These are phyloP conservation scores for Candida xiaguanensis DNA, from an alignment of 805 yeast species.

Conservation along the genomic window DNA sequence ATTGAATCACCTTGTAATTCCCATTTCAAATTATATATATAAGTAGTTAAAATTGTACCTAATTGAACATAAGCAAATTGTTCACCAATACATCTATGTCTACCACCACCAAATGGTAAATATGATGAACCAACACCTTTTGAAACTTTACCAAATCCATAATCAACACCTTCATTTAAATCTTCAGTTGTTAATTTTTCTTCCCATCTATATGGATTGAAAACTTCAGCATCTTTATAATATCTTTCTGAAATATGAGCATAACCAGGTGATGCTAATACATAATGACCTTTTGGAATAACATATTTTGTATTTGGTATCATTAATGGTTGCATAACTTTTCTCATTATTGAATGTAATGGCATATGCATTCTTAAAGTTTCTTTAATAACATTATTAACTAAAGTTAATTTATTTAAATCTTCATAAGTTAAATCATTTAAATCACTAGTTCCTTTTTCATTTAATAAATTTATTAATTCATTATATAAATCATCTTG, in stretches of 20 bases:
- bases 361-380: slow-evolving; percentile 96
- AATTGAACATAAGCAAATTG: slow-evolving; percentile 95
- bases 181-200: slow-evolving; percentile 19
- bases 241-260: slow-evolving; percentile 71
- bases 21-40: slow-evolving; percentile 77
- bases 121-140: slow-evolving; percentile 96
- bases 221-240: slow-evolving; percentile 72
- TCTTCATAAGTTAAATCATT: slow-evolving; percentile 75
- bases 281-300: slow-evolving; percentile 86
- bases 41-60: slow-evolving; percentile 76
- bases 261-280: slow-evolving; percentile 91
- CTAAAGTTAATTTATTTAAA: slow-evolving; percentile 74
- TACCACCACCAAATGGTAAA: slow-evolving; percentile 98
- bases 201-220: slow-evolving; percentile 87
- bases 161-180: slow-evolving; percentile 53
- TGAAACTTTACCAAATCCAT: slow-evolving; percentile 94
- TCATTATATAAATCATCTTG: slow-evolving; percentile 81
- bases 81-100: slow-evolving; percentile 99
- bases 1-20: slow-evolving; percentile 42
- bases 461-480: slow-evolving; percentile 59
- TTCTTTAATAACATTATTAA: slow-evolving; percentile 84
- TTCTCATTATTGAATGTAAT: slow-evolving; percentile 91
- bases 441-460: slow-evolving; percentile 36
- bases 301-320: slow-evolving; percentile 77
- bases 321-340: slow-evolving; percentile 71